Percentiles rank a stretch among this genome's conserved stretches.
These are phyloP conservation scores for Rhizopogon roseolus DNA, from an alignment of 768 basidiomycete genomes.

Conservation along the genomic window DNA sequence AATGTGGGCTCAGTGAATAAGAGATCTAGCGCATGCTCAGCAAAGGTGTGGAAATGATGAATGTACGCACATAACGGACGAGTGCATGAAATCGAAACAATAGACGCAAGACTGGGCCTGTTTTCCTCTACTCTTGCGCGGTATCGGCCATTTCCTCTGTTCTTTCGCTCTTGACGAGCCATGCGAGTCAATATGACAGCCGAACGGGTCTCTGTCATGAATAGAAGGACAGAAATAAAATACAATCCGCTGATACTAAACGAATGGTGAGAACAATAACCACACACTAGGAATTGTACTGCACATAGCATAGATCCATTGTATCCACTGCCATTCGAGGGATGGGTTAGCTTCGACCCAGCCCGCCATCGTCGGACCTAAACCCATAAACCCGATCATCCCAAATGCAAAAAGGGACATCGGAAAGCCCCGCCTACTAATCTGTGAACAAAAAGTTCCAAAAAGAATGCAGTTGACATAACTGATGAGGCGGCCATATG, in stretches of 20 bases:
- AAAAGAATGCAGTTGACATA: slow-evolving; percentile 14
- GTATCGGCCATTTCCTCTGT: slow-evolving; percentile 60
- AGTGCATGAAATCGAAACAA: slow-evolving; percentile 55
- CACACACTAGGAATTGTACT: slow-evolving; percentile 4
- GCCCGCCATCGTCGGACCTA: slow-evolving; percentile 63
- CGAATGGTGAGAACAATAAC: neutral
- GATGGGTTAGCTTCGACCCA: slow-evolving; percentile 58
- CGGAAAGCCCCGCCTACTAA: slow-evolving; percentile 63
- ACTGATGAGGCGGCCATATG: slow-evolving; percentile 63
- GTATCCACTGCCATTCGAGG: slow-evolving; percentile 77
- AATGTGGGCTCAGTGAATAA: slow-evolving; percentile 60
- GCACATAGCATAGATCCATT: slow-evolving; percentile 73
- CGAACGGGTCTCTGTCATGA: slow-evolving; percentile 71
- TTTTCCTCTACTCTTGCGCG: slow-evolving; percentile 63
- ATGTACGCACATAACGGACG: slow-evolving; percentile 35
- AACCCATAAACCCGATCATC: slow-evolving; percentile 55
- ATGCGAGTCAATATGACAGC: slow-evolving; percentile 66
- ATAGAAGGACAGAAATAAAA: slow-evolving; percentile 42
- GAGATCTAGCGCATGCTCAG: slow-evolving; percentile 9
- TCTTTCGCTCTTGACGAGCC: slow-evolving; percentile 59
- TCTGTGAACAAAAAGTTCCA: neutral
- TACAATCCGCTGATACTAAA: slow-evolving; percentile 49
- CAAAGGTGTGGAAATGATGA: neutral
- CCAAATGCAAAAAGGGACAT: slow-evolving; percentile 68
- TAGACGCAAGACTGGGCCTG: slow-evolving; percentile 42